Base-by-base conservation (phyloP, 2,329 filamentous ascomycete genomes). In the Calonectria pseudoturangicola region DNA sequence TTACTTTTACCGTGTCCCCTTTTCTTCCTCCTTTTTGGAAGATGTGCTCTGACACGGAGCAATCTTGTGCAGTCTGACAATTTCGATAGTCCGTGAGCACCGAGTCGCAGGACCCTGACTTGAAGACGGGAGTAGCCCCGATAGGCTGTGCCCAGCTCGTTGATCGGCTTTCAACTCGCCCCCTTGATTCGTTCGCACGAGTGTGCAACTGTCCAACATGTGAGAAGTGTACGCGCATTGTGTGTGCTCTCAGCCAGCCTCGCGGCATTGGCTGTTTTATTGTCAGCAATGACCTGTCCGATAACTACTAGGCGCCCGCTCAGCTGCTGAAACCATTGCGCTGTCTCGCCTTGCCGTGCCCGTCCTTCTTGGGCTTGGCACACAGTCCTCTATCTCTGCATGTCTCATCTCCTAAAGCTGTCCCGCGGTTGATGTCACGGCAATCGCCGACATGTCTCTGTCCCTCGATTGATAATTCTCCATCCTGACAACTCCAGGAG, bases 41-140 rank as follows among this genome's bases (percentile, higher is more conserved):
- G 62, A 74, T 70, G 70, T 68, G 66, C 67, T 68, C 72, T 77
- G 64, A 75, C 70, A 77, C 62, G 69, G 43, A 45, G 47, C 28
- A 43, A 63, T 56, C 56, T 63, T 45, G 41, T 9, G 47, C 41
- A 28, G 50, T 58, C 68, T 63, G 56, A 73, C 66, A 74, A 73
- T 74, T 71, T 54, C 43, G 66, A 76, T 69, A 64, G 43, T 72
- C 48, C 54, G 54, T 60, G 36, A 8, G 33, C 33, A 33, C 28
- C 36, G 56, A 47, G 66, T 74, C 71, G 72, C 70, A 74, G 72
- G 65, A 65, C 73, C 75, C 56, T 41, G 51, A 43, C 56, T 16
- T 27, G 25, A 56, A 65, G 48, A 25, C 75, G 78, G 78, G 76
- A 74, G 71, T 74, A 66, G 51, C 76, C 73, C 78, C 78, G 71